Percentiles rank a stretch among this genome's conserved stretches.
phyloP scores from a whole-genome alignment of 345 rosid genomes.

The Eucalyptus curtisii region DNA sequence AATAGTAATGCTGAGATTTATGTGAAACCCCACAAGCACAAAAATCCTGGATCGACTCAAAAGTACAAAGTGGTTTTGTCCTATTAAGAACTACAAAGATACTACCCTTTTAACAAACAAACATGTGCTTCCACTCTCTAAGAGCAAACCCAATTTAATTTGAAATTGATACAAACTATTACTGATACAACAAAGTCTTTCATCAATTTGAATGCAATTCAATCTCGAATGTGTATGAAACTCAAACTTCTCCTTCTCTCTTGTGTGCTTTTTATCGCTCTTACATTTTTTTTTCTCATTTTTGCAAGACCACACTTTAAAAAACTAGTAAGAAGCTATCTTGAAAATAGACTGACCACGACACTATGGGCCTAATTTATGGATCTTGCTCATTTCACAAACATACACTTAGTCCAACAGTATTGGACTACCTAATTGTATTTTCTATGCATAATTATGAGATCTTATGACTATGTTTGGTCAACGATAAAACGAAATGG shows the following conservation, averaged over 20 bases:
- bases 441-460: neutral
- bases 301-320: neutral
- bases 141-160: neutral
- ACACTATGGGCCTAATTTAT: neutral
- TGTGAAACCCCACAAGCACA: neutral
- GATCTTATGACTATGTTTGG: neutral
- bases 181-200: neutral
- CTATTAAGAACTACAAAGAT: neutral
- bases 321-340: neutral
- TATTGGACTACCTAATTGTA: neutral
- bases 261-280: neutral
- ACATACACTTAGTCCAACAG: neutral
- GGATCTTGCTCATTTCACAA: neutral
- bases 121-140: neutral
- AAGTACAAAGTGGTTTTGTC: neutral
- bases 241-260: neutral
- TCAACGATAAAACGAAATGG: neutral
- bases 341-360: neutral
- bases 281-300: neutral
- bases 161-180: neutral
- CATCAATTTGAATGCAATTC: neutral
- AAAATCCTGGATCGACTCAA: neutral
- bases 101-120: neutral
- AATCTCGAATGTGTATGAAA: neutral
- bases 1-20: neutral